A percentile compares a stretch with the other conserved stretches of the same genome.
phyloP scores from a whole-genome alignment of 176 grass and related monocot species.

The Phragmites australis region DNA sequence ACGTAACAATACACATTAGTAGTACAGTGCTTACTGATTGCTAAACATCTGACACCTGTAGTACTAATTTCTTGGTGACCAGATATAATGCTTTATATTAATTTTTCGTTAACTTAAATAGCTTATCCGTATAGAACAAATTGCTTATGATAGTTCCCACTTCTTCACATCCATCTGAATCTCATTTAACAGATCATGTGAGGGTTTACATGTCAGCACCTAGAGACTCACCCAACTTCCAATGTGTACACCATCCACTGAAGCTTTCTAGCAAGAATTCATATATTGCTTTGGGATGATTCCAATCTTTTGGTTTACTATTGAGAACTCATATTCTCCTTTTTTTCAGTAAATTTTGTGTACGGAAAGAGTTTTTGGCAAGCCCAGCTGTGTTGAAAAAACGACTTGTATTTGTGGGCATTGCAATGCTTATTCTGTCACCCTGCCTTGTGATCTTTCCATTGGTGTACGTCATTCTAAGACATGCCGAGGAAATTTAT shows the following conservation, averaged over 20 bases:
- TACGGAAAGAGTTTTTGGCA: conserved; percentile 78
- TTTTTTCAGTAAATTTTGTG: conserved; percentile 87
- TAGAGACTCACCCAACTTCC: neutral
- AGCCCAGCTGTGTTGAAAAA: conserved; percentile 76
- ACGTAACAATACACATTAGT: neutral
- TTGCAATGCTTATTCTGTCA: conserved; percentile 85
- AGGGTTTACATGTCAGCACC: neutral
- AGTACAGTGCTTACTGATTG: neutral
- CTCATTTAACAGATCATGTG: neutral
- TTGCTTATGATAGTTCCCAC: neutral
- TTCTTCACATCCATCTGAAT: neutral
- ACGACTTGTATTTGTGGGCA: conserved; percentile 72
- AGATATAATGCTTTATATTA: neutral
- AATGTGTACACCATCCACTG: neutral
- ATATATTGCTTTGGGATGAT: conserved; percentile 10
- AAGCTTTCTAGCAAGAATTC: conserved; percentile 24
- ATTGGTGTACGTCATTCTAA: conserved; percentile 92
- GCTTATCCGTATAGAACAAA: neutral
- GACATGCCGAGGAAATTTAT: conserved; percentile 94
- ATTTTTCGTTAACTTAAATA: neutral
- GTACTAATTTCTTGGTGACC: neutral
- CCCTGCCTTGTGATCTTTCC: conserved; percentile 90
- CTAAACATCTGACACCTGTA: neutral
- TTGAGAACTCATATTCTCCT: neutral
- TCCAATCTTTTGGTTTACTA: neutral